Base-by-base conservation (phyloP, 805 yeast genomes). In the Candida sphagnicola region DNA sequence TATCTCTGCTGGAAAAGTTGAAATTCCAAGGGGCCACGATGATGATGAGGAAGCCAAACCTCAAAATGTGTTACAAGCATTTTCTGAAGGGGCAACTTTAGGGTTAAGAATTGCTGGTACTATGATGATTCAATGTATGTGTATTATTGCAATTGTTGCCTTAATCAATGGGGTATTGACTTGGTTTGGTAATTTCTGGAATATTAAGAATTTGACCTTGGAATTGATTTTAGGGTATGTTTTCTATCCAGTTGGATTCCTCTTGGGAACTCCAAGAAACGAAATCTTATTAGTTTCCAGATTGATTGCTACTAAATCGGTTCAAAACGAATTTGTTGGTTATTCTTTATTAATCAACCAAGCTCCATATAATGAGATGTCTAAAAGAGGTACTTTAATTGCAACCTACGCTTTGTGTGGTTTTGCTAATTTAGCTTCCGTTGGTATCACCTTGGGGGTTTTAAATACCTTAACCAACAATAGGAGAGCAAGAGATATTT, bases 351-450 rank as follows among this genome's bases (percentile, higher is more conserved):
- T 67, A 48, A 57, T 56, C 33, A 54, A 49, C 43, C 56, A 65
- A 3, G 69, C 69, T 39, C 73, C 74, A 13, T 77, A 71, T 61
- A 65, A 61, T 26, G 50, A 56, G 32, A 56, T 78, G 69, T 64
- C 76, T 26, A 57, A 64, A 37, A 71, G 83, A 57, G 76, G 77
- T 28, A 65, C 65, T 25, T 60, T 78, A 50, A 62, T 78, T 49
- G 81, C 82, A 25, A 78, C 83, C 14, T 78, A 77, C 46, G 78
- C 80, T 14, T 67, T 76, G 30, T 78, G 83, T 64, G 82, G 84
- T 1, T 78, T 78, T 55, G 74, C 82, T 25, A 78, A 78, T 57
- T 61, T 78, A 34, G 84, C 83, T 21, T 74, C 81, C 4, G 64
- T 78, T 46, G 84, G 82, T 49, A 77, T 77, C 42, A 77, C 77